These are phyloP conservation scores for Globisporangium abappressorium DNA, from an alignment of 352 stramenopile genomes.

Conservation along the genomic window DNA sequence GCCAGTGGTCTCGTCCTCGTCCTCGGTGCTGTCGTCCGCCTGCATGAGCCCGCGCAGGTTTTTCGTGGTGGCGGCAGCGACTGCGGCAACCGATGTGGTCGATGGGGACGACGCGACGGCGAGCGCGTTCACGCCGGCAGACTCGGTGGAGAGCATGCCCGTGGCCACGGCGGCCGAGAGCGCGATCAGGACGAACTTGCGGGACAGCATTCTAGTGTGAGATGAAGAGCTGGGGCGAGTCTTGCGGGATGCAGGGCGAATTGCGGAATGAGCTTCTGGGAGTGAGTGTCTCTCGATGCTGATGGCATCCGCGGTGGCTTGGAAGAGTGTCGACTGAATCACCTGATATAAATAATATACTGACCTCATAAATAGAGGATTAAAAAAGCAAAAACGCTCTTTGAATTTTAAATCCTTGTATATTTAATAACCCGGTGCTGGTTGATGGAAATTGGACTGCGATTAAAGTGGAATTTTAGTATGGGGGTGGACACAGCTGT, in stretches of 20 bases:
- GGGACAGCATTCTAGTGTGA: slow-evolving; percentile 9
- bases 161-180: slow-evolving; percentile 12
- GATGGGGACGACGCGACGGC: neutral
- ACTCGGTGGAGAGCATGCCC: slow-evolving; percentile 2
- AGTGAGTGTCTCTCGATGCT: neutral
- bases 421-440: neutral
- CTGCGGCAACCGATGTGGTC: neutral
- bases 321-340: too few relatives aligned
- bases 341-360: too few relatives aligned
- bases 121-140: neutral
- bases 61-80: neutral
- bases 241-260: neutral
- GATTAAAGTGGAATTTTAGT: neutral
- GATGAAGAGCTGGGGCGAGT: neutral
- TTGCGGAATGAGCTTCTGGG: slow-evolving; percentile 6
- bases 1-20: neutral
- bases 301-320: neutral
- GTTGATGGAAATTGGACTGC: neutral
- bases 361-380: too few relatives aligned
- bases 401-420: neutral
- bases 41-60: slow-evolving; percentile 12
- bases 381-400: neutral
- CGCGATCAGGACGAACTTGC: slow-evolving; percentile 10
- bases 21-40: slow-evolving; percentile 3
- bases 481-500: too few relatives aligned